Evolutionary conservation across 306 rosid genomes (phyloP).

Genomic region (Senna tora): DNA sequence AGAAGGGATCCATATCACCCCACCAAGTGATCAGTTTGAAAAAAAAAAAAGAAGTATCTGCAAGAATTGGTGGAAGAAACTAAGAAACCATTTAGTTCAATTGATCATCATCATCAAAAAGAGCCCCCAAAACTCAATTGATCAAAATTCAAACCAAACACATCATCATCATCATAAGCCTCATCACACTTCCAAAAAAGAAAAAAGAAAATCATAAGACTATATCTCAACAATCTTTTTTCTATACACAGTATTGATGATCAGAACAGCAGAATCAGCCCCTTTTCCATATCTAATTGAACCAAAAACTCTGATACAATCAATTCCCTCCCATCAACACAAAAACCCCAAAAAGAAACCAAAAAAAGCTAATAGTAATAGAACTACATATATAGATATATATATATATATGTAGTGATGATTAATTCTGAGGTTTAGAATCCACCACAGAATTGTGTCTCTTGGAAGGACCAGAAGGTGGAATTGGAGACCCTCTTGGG

Average conservation of each 20-base stretch:
- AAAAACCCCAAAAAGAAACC: neutral
- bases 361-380: too few relatives aligned
- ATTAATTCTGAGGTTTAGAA: slow-evolving; percentile 56
- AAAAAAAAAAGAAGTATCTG: too few relatives aligned
- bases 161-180: slow-evolving; percentile 6
- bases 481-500: slow-evolving; percentile 67
- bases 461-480: slow-evolving; percentile 89
- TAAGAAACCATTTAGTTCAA: neutral
- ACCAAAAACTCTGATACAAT: slow-evolving; percentile 16
- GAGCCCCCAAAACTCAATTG: slow-evolving; percentile 13
- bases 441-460: slow-evolving; percentile 65
- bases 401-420: neutral
- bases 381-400: too few relatives aligned
- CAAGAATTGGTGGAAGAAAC: too few relatives aligned
- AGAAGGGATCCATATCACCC: too few relatives aligned
- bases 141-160: neutral
- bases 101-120: slow-evolving; percentile 11
- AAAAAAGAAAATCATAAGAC: slow-evolving; percentile 14
- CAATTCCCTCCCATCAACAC: slow-evolving; percentile 25
- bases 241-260: slow-evolving; percentile 29
- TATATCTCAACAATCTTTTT: slow-evolving; percentile 21
- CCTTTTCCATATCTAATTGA: slow-evolving; percentile 31
- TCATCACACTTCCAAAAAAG: neutral
- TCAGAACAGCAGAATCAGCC: slow-evolving; percentile 16
- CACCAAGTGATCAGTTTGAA: too few relatives aligned